Conservation (phyloP, 2,329 filamentous ascomycete species). For the Coniochaeta prunicola region DNA sequence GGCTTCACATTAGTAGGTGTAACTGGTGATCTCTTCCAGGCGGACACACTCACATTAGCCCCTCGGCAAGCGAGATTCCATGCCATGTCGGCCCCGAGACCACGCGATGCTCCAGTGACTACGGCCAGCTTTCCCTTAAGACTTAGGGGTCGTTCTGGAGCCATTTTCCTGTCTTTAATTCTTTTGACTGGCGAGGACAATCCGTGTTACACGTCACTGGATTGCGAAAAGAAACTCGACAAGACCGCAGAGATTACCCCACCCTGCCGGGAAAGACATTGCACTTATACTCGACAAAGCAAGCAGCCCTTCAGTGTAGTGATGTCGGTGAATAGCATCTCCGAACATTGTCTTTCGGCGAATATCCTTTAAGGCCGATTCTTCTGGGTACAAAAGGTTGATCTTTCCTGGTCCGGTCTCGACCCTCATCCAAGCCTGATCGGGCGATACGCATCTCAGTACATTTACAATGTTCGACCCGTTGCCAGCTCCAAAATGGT, state of each 20-base stretch:
- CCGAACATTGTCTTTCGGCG: neutral
- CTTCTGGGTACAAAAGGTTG: neutral
- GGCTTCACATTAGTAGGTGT: neutral
- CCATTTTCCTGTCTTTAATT: neutral
- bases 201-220: neutral
- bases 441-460: neutral
- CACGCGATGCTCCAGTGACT: conserved; percentile 29
- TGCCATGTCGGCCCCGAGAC: conserved; percentile 28
- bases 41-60: conserved; percentile 12
- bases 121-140: conserved; percentile 28
- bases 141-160: neutral
- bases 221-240: neutral
- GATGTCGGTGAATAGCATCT: neutral
- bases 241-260: neutral
- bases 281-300: neutral
- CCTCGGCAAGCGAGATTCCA: conserved; percentile 24
- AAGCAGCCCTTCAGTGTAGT: neutral
- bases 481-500: neutral
- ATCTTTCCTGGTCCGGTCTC: neutral
- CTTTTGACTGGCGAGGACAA: neutral
- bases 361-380: neutral
- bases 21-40: neutral
- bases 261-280: neutral
- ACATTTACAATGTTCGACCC: neutral
- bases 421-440: neutral